Conservation (phyloP, 176 grass and related monocot species). For the Avena atlantica region DNA sequence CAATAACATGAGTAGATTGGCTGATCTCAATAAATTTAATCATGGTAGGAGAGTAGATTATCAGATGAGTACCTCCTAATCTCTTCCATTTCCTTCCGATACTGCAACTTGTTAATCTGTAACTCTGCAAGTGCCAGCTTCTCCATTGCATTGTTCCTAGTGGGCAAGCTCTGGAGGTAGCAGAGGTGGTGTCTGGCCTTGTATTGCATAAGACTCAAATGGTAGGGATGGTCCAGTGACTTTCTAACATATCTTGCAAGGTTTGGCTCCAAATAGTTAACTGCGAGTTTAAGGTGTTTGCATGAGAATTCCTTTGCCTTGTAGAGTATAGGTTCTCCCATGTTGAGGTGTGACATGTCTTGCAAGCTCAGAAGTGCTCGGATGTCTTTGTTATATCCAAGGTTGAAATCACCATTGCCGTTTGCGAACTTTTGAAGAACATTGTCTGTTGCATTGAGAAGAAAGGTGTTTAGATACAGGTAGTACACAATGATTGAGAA, state of each 20-base stretch:
- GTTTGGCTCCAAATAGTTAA: slow-evolving; percentile 28
- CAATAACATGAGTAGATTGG: neutral
- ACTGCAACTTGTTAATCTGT: slow-evolving; percentile 38
- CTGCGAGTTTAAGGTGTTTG: slow-evolving; percentile 36
- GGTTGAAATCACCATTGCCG: too few relatives aligned
- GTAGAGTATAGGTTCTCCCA: slow-evolving; percentile 48
- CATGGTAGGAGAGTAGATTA: too few relatives aligned
- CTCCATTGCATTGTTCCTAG: slow-evolving; percentile 38
- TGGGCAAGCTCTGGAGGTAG: slow-evolving; percentile 3
- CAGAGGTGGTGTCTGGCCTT: slow-evolving; percentile 42
- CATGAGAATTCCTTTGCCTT: slow-evolving; percentile 61
- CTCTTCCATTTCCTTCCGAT: slow-evolving; percentile 60
- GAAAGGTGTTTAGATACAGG: too few relatives aligned
- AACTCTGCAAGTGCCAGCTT: slow-evolving; percentile 55
- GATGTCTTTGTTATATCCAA: too few relatives aligned
- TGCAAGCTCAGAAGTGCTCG: too few relatives aligned
- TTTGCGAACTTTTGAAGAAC: too few relatives aligned
- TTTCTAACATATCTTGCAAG: slow-evolving; percentile 42
- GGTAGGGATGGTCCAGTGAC: slow-evolving; percentile 64
- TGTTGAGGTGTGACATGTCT: slow-evolving; percentile 40
- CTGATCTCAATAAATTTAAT: neutral
- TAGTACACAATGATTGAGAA: neutral
- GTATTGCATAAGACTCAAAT: slow-evolving; percentile 54
- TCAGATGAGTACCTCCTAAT: slow-evolving; percentile 33
- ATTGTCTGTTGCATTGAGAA: too few relatives aligned